phyloP scores from a whole-genome alignment of 176 grass and related monocot species.

The Tillandsia leiboldiana region DNA sequence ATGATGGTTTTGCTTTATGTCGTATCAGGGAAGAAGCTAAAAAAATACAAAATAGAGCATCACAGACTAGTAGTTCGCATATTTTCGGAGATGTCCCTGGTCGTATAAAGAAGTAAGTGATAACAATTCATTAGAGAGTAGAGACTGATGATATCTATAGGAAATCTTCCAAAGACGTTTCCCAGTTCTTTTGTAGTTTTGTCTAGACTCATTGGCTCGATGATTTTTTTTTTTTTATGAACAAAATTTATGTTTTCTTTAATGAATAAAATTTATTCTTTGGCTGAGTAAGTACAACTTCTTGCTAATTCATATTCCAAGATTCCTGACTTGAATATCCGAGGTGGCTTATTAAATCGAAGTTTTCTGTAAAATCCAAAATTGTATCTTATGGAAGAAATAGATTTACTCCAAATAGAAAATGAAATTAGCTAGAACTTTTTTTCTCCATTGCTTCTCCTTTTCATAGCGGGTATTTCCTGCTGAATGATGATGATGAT shows the following conservation, averaged over 20 bases:
- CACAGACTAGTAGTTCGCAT: conserved; percentile 29
- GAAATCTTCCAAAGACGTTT: background rate
- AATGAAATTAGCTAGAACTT: no score
- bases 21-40: conserved; percentile 69
- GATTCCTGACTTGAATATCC: no score
- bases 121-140: background rate
- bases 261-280: no score
- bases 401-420: no score
- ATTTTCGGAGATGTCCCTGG: conserved; percentile 40
- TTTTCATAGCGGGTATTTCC: conserved; percentile 13
- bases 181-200: conserved; percentile 6
- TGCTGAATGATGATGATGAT: conserved; percentile 22
- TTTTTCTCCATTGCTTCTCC: background rate
- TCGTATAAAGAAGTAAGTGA: conserved; percentile 62
- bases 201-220: background rate
- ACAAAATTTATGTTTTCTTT: no score
- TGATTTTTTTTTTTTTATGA: no score
- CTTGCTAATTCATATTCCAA: no score
- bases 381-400: no score
- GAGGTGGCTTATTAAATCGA: no score
- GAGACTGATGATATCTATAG: conserved; percentile 1
- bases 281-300: no score
- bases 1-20: conserved; percentile 9
- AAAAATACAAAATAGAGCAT: conserved; percentile 61
- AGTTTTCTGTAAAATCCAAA: no score